Base-by-base conservation (phyloP, 306 rosid species). In the Ceratonia siliqua region DNA sequence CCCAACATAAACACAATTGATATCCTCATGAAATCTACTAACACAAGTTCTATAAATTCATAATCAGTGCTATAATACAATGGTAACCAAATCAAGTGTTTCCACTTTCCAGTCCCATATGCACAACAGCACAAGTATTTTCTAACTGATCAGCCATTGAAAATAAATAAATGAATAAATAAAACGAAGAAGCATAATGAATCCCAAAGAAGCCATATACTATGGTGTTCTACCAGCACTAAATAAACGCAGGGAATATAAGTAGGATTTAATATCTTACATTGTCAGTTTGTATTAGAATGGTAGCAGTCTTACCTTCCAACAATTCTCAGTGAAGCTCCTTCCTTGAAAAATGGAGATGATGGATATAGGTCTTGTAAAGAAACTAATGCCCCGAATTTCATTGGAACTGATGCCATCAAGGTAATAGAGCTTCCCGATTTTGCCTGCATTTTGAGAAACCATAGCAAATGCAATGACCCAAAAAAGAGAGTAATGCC, bases 281-380 rank as follows among this genome's bases (percentile, higher is more conserved):
- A 15, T 18, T 62, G 57, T 53, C 66, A 63, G 27, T 53, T 5
- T 33, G 13, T 14, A 39, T 22, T 38, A 64, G 68, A 80, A 64
- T 18, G 35, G 38, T 9, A 57, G 25, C 68, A 78, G 68, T 20
- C 76, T 81, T 78, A 94, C 97, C 82, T 92, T 84, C 88, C 95
- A 45, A 80, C 87, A 69, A 94, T 70, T 87, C 97, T 75, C 54
- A 91, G 74, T 0, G 97, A 90, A 70, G 95, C 84, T 53, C 96
- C 95, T 78, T 90, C 86, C 89, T 82, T 82, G 88, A 85, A 91
- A 84, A 84, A 82, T 2, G 91, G 82, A 38, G 97, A 91, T 35
- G 90, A 87, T 33, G 86, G 91, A 18, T 68, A 76, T 13, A 94
- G 42, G 5, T 85, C 88, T 57, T 64, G 77, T n/a, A 85, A 67